A percentile compares a stretch with the other conserved stretches of the same genome.
These are phyloP conservation scores for Sanguinoderma infundibulare DNA, from an alignment of 1,284 basidiomycete species.

Conservation along the genomic window DNA sequence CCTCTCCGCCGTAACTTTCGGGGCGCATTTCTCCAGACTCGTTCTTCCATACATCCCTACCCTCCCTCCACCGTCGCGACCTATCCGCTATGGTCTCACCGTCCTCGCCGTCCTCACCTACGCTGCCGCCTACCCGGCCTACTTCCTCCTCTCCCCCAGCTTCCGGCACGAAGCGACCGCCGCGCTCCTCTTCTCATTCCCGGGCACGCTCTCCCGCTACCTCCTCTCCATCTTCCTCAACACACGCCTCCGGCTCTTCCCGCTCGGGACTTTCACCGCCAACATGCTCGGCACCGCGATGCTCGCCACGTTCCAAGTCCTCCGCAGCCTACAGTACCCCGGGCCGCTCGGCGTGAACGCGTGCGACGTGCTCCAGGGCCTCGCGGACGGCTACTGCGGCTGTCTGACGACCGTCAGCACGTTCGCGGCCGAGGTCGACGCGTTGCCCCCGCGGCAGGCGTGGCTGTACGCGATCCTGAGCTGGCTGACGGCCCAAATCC, in stretches of 20 bases:
- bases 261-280: conserved; percentile 87
- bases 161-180: conserved; percentile 86
- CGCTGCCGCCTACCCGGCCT: conserved; percentile 74
- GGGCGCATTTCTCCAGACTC: conserved; percentile 53
- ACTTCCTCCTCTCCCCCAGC: conserved; percentile 71
- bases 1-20: conserved; percentile 66
- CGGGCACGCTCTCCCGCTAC: conserved; percentile 88
- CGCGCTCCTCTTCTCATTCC: conserved; percentile 89
- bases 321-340: conserved; percentile 59
- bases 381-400: conserved; percentile 94
- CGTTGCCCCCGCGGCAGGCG: conserved; percentile 59
- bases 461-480: conserved; percentile 75
- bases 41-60: conserved; percentile 46
- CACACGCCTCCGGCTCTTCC: conserved; percentile 63
- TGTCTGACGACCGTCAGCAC: conserved; percentile 95
- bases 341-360: conserved; percentile 46
- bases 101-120: conserved; percentile 60
- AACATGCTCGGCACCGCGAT: conserved; percentile 86
- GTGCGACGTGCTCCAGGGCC: conserved; percentile 79
- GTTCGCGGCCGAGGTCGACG: conserved; percentile 82
- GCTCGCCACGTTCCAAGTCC: conserved; percentile 71
- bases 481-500: conserved; percentile 71
- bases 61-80: conserved; percentile 43
- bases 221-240: conserved; percentile 80
- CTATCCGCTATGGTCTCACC: conserved; percentile 50